A percentile compares a stretch with the other conserved stretches of the same genome.
phyloP scores from a whole-genome alignment of 345 rosid species.

The Salix dunnii region DNA sequence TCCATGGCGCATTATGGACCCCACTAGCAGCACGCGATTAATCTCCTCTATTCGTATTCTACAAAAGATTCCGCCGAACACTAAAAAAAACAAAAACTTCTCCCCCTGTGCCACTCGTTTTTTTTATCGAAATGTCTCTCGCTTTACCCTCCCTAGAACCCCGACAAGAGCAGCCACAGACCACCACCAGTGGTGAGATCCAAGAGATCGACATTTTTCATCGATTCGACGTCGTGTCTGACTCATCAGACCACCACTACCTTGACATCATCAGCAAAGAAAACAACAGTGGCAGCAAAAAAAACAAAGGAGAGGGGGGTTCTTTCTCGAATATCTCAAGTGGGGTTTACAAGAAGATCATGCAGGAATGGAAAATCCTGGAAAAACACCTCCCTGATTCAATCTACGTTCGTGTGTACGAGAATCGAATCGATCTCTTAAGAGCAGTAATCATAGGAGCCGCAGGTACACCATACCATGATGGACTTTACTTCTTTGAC shows the following conservation, averaged over 20 bases:
- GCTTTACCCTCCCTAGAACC: not conserved
- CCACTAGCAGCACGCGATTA: not conserved
- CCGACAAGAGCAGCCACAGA: not conserved
- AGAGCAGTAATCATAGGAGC: constrained; percentile 50
- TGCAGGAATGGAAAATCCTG: constrained; percentile 54
- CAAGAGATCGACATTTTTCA: constrained; percentile 24
- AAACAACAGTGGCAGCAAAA: not conserved
- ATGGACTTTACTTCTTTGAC: constrained; percentile 67
- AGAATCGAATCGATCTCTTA: constrained; percentile 44
- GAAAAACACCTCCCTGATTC: constrained; percentile 45
- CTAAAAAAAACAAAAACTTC: not conserved
- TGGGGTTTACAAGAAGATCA: constrained; percentile 37
- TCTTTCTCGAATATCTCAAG: constrained; percentile 18
- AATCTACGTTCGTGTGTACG: constrained; percentile 55
- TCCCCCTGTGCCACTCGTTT: not conserved
- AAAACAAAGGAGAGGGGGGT: not conserved
- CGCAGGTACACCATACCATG: constrained; percentile 61
- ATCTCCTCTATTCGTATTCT: not conserved
- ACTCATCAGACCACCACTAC: constrained; percentile 37
- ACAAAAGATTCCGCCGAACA: not conserved
- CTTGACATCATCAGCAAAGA: not conserved
- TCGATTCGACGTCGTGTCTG: constrained; percentile 41
- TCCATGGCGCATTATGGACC: not conserved
- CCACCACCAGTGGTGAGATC: constrained; percentile 6
- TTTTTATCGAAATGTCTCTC: constrained; percentile 15